Evolutionary conservation across 2,329 filamentous ascomycete species (phyloP).

Genomic region (Microcyclospora tardicrescens): DNA sequence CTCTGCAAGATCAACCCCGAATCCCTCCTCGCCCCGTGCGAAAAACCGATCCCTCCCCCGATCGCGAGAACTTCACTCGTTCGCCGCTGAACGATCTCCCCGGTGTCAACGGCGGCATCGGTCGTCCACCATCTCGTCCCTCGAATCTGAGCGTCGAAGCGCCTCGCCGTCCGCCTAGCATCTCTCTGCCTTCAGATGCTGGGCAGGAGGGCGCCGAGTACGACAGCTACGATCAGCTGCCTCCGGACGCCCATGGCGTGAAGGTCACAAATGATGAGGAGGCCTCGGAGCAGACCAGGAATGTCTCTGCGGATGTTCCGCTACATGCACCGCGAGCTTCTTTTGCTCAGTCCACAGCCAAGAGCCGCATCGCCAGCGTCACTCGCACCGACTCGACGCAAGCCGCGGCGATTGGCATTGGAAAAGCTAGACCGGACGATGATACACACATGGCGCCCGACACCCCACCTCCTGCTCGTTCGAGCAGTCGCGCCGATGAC

Average conservation of each 20-base stretch:
- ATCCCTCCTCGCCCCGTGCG: conserved; percentile 69
- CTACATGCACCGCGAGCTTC: conserved; percentile 84
- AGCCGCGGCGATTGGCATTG: conserved; percentile 74
- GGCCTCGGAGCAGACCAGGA: conserved; percentile 40
- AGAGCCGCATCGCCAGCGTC: conserved; percentile 67
- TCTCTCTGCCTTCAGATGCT: conserved; percentile 58
- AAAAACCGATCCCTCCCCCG: conserved; percentile 65
- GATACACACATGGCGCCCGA: conserved; percentile 28
- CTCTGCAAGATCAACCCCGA: conserved; percentile 47
- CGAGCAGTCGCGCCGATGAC: conserved; percentile 13
- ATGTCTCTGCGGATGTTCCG: conserved; percentile 67
- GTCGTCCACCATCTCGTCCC: conserved; percentile 36
- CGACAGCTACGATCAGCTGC: conserved; percentile 43
- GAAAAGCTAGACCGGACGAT: conserved; percentile 43
- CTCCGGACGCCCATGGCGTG: conserved; percentile 19
- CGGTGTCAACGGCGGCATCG: conserved; percentile 19
- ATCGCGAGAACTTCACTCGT: conserved; percentile 64
- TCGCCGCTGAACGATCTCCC: conserved; percentile 71
- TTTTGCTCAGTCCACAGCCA: conserved; percentile 66
- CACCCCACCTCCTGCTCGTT: conserved; percentile 11
- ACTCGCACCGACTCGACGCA: conserved; percentile 84
- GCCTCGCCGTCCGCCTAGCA: conserved; percentile 55
- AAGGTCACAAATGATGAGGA: not conserved
- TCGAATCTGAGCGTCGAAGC: conserved; percentile 16
- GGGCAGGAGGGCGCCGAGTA: conserved; percentile 89